Base-by-base conservation (phyloP, 495 filamentous ascomycete species). In the Recurvomyces mirabilis region DNA sequence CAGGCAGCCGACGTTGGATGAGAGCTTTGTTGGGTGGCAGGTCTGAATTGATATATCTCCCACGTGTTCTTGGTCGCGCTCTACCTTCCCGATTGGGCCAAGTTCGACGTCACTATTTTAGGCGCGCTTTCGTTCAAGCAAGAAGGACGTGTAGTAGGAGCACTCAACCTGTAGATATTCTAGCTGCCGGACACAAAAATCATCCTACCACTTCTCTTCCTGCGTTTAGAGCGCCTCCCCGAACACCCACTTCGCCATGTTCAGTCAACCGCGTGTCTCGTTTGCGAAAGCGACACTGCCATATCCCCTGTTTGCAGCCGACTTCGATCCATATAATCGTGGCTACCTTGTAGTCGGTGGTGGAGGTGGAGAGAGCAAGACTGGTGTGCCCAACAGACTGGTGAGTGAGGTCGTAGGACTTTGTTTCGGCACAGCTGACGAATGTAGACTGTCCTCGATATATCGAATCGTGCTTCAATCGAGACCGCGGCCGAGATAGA, bases 331-430 rank as follows among this genome's bases (percentile, higher is more conserved):
- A 38, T 70, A 80, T 54, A 76, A 91, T 66, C 73, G 75, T 45
- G 70, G 73, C 47, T 74, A 74, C 36, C 68, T 95, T 22, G 65
- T 94, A 7, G 85, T 94, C n/a, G 89, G 79, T 26, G 89, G 91
- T 21, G 91, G 91, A 37, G 89, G 89, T 47, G 89, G 89, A 15
- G 79, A 87, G 56, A 77, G 81, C 29, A 77, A 79, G 44, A 91
- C 73, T 56, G 91, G 88, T 35, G 85, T 95, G 25, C 76, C 78
- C 22, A 98, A 95, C 64, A 89, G 88, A 65, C 87, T 96, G 60
- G 84, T 81, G 60, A 67, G 75, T 67, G 23, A 26, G 21, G 23
- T 40, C 21, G 26, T 13, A 26, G 4, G 13, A 37, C 18, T 3
- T 15, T 5, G 14, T 4, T 5, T 6, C 15, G 14, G 2, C 6